A percentile compares a stretch with the other conserved stretches of the same genome.
Evolutionary conservation across 2,329 filamentous ascomycete genomes (phyloP).

Genomic region (Paecilomyces dactylethromorphus): DNA sequence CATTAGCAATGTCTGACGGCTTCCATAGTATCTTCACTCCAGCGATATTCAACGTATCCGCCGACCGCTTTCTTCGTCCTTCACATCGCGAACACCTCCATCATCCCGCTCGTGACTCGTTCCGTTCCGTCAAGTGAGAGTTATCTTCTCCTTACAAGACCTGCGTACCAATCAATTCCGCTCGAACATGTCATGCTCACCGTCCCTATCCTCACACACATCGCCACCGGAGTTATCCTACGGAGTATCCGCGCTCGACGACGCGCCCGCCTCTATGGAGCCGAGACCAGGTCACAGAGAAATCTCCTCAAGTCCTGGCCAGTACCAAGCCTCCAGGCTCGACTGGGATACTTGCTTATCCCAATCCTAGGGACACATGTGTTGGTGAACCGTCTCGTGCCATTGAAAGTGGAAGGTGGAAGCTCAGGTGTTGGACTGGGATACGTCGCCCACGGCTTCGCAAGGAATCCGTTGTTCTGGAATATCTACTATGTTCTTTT

Average conservation of each 20-base stretch:
- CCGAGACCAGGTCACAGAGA: constrained; percentile 50
- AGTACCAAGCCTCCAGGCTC: constrained; percentile 59
- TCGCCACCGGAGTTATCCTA: constrained; percentile 69
- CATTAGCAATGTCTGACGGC: not conserved
- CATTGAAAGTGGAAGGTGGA: constrained; percentile 71
- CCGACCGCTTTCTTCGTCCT: constrained; percentile 69
- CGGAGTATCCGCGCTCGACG: constrained; percentile 68
- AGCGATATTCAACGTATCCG: constrained; percentile 84
- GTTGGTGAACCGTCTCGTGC: constrained; percentile 68
- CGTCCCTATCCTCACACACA: constrained; percentile 67
- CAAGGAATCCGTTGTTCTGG: constrained; percentile 60
- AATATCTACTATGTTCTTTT: constrained; percentile 64
- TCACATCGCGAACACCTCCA: constrained; percentile 73
- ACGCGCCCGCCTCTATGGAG: constrained; percentile 69
- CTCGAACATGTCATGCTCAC: constrained; percentile 74
- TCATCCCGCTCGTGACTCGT: constrained; percentile 68
- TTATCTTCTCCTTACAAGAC: constrained; percentile 83
- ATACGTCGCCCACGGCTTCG: constrained; percentile 81
- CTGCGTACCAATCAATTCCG: constrained; percentile 80
- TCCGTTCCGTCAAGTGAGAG: constrained; percentile 71
- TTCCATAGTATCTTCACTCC: constrained; percentile 61
- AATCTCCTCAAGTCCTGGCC: constrained; percentile 56
- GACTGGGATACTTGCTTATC: constrained; percentile 64
- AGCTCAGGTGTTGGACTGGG: constrained; percentile 78
- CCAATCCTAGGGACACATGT: constrained; percentile 65